Evolutionary conservation across 2,329 filamentous ascomycete species (phyloP), one percentile per base, ranked within the genome.

Genomic region (Sarocladiaceae sp.): DNA sequence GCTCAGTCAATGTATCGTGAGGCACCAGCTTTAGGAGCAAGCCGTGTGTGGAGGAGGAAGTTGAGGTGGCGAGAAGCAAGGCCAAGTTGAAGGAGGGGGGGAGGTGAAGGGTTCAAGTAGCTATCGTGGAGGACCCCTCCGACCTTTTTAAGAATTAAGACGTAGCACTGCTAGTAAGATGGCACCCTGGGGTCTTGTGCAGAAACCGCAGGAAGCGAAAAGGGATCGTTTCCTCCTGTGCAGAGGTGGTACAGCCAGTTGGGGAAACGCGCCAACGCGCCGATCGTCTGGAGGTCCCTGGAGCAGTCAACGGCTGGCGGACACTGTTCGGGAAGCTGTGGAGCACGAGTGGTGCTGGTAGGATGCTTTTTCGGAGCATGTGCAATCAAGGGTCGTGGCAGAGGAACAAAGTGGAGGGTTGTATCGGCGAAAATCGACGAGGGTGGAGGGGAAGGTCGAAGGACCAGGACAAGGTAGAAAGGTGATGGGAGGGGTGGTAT

Each of bases 361-460:
- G n/a, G n/a, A n/a, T n/a, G n/a, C n/a, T n/a, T n/a, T n/a, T n/a
- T n/a, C n/a, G n/a, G n/a, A n/a, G n/a, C n/a, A n/a, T n/a, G n/a
- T n/a, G n/a, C n/a, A n/a, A n/a, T n/a, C 37, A 27, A 41, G 37
- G 37, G 37, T 41, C 20, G 10, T 41, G n/a, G 26, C 18, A n/a
- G n/a, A n/a, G n/a, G n/a, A n/a, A n/a, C n/a, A n/a, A 13, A 23
- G 20, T 41, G 37, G 37, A 41, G 37, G 37, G 37, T 41, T 41
- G 37, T 27, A 41, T 41, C 37, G 37, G 37, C 37, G 23, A 29
- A 29, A 41, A 18, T 27, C 5, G n/a, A 6, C 19, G 37, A 29
- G 37, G 15, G 19, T 7, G 4, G 20, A 20, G 21, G 34, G n/a
- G 10, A 19, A 24, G n/a, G n/a, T n/a, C n/a, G n/a, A n/a, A n/a